phyloP scores from a whole-genome alignment of 805 yeast species.

The Lipomyces japonicus region DNA sequence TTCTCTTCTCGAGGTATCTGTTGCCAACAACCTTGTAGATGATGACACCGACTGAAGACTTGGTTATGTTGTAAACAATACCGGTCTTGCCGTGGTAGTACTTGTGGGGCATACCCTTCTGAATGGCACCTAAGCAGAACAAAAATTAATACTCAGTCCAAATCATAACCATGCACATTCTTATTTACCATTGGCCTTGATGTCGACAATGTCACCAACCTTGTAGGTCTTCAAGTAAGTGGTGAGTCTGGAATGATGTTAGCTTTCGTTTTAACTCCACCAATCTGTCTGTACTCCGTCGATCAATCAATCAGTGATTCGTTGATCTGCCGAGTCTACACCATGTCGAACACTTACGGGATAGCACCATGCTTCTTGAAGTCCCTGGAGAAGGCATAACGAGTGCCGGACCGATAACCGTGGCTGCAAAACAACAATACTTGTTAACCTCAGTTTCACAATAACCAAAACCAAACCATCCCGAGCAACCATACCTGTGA shows the following conservation, averaged over 20 bases:
- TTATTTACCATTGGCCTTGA: constrained; percentile 82
- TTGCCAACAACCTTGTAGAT: constrained; percentile 97
- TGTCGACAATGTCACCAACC: constrained; percentile 99
- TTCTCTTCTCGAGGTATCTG: constrained; percentile 99
- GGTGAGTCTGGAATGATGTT: constrained; percentile 47
- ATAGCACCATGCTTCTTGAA: constrained; percentile 95
- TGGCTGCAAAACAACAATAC: constrained; percentile 46
- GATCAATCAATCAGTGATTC: background rate
- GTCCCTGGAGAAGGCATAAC: constrained; percentile 99
- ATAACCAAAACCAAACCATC: background rate
- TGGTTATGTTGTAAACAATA: constrained; percentile 98
- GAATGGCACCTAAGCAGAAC: constrained; percentile 57
- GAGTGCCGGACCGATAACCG: constrained; percentile 99
- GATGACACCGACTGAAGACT: constrained; percentile 96
- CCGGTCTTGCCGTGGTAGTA: constrained; percentile 99
- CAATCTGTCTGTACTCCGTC: background rate
- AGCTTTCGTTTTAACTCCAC: background rate
- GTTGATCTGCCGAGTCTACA: background rate
- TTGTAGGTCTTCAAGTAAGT: constrained; percentile 96
- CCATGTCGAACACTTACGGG: constrained; percentile 41
- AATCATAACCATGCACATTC: background rate
- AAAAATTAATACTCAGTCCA: background rate
- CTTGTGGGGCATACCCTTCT: constrained; percentile 99
- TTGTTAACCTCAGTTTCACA: background rate
- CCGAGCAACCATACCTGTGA: constrained; percentile 29